Percentiles rank a stretch among this genome's conserved stretches.
Conservation (phyloP, 495 filamentous ascomycete genomes). For the Tuber umbilicatum region DNA sequence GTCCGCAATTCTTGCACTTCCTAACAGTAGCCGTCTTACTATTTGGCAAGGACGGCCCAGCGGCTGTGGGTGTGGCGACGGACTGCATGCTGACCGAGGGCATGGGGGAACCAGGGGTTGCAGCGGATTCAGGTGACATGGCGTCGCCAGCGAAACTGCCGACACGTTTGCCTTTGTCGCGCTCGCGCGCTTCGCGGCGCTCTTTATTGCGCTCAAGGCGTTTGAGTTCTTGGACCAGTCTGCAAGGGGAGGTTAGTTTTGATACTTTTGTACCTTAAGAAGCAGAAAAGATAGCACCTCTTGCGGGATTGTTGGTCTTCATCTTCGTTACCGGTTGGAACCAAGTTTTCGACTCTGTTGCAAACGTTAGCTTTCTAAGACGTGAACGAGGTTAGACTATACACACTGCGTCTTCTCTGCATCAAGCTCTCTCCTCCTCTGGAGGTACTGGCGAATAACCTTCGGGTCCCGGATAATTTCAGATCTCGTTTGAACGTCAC, state of each 20-base stretch:
- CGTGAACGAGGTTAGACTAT: constrained; percentile 11
- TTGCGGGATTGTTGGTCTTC: constrained; percentile 57
- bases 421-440: constrained; percentile 51
- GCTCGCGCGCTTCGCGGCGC: constrained; percentile 81
- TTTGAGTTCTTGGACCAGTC: constrained; percentile 66
- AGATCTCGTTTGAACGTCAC: constrained; percentile 49
- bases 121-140: constrained; percentile 37
- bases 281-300: constrained; percentile 36
- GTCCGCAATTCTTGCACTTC: constrained; percentile 95
- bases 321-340: constrained; percentile 71
- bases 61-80: constrained; percentile 29
- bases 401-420: constrained; percentile 62
- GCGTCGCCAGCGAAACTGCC: constrained; percentile 51
- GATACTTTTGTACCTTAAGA: background rate
- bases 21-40: constrained; percentile 62
- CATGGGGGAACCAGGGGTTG: constrained; percentile 35
- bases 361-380: constrained; percentile 28
- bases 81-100: background rate
- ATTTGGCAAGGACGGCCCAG: constrained; percentile 23
- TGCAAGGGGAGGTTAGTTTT: background rate
- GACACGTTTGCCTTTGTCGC: constrained; percentile 49
- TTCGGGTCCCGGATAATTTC: constrained; percentile 44
- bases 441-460: constrained; percentile 50
- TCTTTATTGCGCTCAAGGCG: constrained; percentile 86
- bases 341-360: constrained; percentile 52